Conservation (phyloP, 1,139 yeast genomes). For the Citeromyces siamensis region DNA sequence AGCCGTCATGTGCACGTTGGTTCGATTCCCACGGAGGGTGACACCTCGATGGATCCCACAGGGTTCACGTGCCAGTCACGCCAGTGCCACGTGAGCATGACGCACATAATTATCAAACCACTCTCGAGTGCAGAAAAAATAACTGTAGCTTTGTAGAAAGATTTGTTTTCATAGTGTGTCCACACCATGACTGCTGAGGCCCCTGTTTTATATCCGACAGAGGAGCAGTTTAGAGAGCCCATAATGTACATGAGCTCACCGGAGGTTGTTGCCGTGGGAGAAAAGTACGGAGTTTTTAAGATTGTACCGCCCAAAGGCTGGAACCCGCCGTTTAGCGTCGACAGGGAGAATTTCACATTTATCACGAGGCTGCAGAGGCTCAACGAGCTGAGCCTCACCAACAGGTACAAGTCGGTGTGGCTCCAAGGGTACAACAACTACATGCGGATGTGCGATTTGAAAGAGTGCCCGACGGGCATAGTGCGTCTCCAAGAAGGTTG, state of each 20-base stretch:
- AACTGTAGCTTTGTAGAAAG: no score
- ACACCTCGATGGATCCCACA: not conserved
- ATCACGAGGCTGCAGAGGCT: slow-evolving; percentile 55
- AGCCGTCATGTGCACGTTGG: not conserved
- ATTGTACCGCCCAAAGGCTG: slow-evolving; percentile 50
- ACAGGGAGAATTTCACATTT: slow-evolving; percentile 38
- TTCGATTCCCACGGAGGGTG: slow-evolving; percentile 2
- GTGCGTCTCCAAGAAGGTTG: slow-evolving; percentile 9
- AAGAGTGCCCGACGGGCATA: slow-evolving; percentile 13
- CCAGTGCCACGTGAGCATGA: no score
- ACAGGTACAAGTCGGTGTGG: slow-evolving; percentile 52
- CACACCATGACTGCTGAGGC: not conserved
- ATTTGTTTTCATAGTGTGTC: no score
- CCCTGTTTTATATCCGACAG: slow-evolving; percentile 34
- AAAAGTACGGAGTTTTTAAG: slow-evolving; percentile 50
- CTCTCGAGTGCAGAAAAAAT: no score
- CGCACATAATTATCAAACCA: no score
- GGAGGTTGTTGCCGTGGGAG: slow-evolving; percentile 38
- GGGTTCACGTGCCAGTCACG: no score
- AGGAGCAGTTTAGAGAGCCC: slow-evolving; percentile 46
- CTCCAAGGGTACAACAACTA: slow-evolving; percentile 46
- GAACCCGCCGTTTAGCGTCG: slow-evolving; percentile 41
- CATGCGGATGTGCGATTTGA: slow-evolving; percentile 29
- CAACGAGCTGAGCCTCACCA: slow-evolving; percentile 48
- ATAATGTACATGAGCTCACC: slow-evolving; percentile 44